A percentile compares a stretch with the other conserved stretches of the same genome.
Conservation (phyloP, 1,284 basidiomycete species). For the Sutorius eximius region DNA sequence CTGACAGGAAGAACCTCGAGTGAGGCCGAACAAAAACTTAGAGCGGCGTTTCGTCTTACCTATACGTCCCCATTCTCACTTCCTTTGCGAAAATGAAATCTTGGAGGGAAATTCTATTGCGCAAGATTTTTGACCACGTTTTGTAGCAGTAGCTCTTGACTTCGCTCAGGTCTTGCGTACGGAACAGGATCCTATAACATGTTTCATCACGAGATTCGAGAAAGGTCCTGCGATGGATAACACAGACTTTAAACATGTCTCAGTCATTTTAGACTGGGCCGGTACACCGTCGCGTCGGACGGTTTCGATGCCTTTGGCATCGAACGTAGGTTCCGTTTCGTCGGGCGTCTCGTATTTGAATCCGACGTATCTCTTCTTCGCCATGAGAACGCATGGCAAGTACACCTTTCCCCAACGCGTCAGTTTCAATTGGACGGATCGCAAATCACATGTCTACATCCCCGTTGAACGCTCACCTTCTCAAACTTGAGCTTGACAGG, state of each 20-base stretch:
- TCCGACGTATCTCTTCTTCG: constrained; percentile 97
- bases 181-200: constrained; percentile 75
- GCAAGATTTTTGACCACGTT: constrained; percentile 85
- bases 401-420: constrained; percentile 67
- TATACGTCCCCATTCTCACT: constrained; percentile 89
- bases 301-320: constrained; percentile 98
- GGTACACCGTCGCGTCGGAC: constrained; percentile 88
- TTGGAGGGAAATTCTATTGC: constrained; percentile 78
- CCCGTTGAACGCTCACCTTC: constrained; percentile 57
- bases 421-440: neutral
- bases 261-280: constrained; percentile 88
- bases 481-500: constrained; percentile 98
- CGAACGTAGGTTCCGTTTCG: constrained; percentile 80
- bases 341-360: constrained; percentile 90
- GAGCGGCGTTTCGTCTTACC: constrained; percentile 43
- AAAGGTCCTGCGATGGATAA: neutral
- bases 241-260: constrained; percentile 77
- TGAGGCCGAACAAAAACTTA: neutral
- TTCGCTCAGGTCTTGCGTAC: constrained; percentile 82
- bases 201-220: neutral
- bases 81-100: constrained; percentile 97
- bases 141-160: constrained; percentile 88
- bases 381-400: constrained; percentile 88
- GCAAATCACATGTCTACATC: no score
- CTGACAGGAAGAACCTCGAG: constrained; percentile 38